Percentiles rank a stretch among this genome's conserved stretches.
These are phyloP conservation scores for Coniochaeta sp. DNA, from an alignment of 2,329 filamentous ascomycete species.

Conservation along the genomic window DNA sequence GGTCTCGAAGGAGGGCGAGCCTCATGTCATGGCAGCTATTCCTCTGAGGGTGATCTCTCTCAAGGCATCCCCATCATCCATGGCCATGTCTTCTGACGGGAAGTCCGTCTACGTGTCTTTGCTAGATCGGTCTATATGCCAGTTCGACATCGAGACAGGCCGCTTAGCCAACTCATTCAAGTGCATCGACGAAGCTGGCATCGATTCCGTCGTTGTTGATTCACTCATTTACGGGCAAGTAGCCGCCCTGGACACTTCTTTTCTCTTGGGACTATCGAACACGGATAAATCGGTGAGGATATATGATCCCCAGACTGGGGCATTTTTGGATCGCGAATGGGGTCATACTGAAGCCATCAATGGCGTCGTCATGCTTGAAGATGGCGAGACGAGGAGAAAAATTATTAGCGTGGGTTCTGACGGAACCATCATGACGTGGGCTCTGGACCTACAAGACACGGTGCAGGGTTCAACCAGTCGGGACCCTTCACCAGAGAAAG, in stretches of 20 bases:
- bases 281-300: slow-evolving; percentile 93
- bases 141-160: slow-evolving; percentile 59
- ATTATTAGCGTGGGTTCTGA: slow-evolving; percentile 72
- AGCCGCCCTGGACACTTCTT: slow-evolving; percentile 46
- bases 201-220: slow-evolving; percentile 77
- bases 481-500: slow-evolving; percentile 48
- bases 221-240: slow-evolving; percentile 60
- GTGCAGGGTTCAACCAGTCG: slow-evolving; percentile 32
- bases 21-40: slow-evolving; percentile 65
- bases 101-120: slow-evolving; percentile 51
- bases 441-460: slow-evolving; percentile 41
- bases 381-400: slow-evolving; percentile 44
- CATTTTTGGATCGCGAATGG: slow-evolving; percentile 80
- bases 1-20: slow-evolving; percentile 58
- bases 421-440: slow-evolving; percentile 78
- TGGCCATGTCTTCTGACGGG: slow-evolving; percentile 60
- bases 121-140: slow-evolving; percentile 51
- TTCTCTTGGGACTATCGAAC: slow-evolving; percentile 82
- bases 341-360: slow-evolving; percentile 93
- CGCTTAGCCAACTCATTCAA: slow-evolving; percentile 69
- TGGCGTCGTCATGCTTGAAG: slow-evolving; percentile 66
- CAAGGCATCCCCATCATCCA: slow-evolving; percentile 80
- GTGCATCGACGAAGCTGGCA: slow-evolving; percentile 69
- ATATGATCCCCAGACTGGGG: slow-evolving; percentile 72
- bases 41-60: slow-evolving; percentile 71